Base-by-base conservation (phyloP, 148 eudicot genomes). In the Bassia scoparia region DNA sequence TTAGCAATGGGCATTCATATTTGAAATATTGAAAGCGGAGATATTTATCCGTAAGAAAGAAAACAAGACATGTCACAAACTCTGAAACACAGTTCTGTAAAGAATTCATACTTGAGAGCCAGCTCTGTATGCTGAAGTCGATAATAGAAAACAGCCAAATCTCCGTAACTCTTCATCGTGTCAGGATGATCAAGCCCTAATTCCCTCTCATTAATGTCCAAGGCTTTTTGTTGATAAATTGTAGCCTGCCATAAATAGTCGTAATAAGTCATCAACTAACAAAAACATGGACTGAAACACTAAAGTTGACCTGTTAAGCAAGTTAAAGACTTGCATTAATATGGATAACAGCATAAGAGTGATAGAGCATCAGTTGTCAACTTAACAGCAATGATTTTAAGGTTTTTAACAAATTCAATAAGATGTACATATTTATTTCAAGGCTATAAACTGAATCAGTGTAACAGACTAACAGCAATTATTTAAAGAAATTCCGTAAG, bases 181-280 rank as follows among this genome's bases (percentile, higher is more conserved):
- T 96, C 99, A 35, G 99, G 99, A 85, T 96, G 99, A 88, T 96
- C 99, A 80, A 96, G 88, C 48, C 97, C 99, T 63, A 96, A 81
- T 80, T 96, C 99, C 78, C 99, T 86, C 81, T 96, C 99, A 76
- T 96, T 96, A 62, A 96, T 96, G 72, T 96, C 99, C 96, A 96
- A 84, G 31, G 99, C 99, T 81, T 96, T 96, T 83, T 96, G 99
- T 85, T 96, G 99, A 81, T 96, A 96, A 68, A 96, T 90, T 68
- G 97, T 96, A 35, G 99, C 99, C 99, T 96, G 91, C 69, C 66
- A 76, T 63, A 48, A 78, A 44, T 61, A 33, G 38, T 38, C 62
- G 68, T 74, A 70, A 61, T 79, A 61, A 70, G 53, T 44, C 63
- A 23, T 35, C 48, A 70, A 26, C 30, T 61, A 24, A 71, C 31